A percentile compares a stretch with the other conserved stretches of the same genome.
These are phyloP conservation scores for Globisporangium solare DNA, from an alignment of 352 stramenopile species.

Conservation along the genomic window DNA sequence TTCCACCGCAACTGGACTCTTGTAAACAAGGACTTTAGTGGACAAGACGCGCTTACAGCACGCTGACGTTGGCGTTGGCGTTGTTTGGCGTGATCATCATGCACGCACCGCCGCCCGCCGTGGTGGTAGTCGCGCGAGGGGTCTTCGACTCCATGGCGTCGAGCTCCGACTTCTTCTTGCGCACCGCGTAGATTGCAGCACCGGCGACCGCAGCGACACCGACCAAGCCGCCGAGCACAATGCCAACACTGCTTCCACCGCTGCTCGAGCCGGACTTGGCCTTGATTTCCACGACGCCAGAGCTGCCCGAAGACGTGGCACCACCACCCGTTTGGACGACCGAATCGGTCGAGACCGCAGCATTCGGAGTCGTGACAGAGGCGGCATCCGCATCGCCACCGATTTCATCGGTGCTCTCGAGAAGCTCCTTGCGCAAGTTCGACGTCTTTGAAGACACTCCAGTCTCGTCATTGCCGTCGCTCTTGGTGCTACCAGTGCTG, in stretches of 20 bases:
- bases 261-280: constrained; percentile 27
- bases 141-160: constrained; percentile 64
- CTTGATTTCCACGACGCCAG: constrained; percentile 34
- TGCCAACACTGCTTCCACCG: background rate
- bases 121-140: constrained; percentile 20
- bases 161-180: constrained; percentile 61
- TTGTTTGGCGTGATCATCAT: constrained; percentile 55
- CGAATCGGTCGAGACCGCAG: constrained; percentile 10
- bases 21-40: background rate
- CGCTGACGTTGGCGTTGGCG: constrained; percentile 26
- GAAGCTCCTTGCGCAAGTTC: constrained; percentile 1
- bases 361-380: background rate
- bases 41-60: constrained; percentile 13
- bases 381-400: constrained; percentile 4
- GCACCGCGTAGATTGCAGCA: constrained; percentile 48
- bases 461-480: constrained; percentile 6
- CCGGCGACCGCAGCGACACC: constrained; percentile 43
- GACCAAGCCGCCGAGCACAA: constrained; percentile 24
- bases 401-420: constrained; percentile 12
- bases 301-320: constrained; percentile 18
- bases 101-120: constrained; percentile 24
- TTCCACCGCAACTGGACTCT: no score
- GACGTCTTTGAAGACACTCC: constrained; percentile 2
- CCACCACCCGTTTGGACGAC: constrained; percentile 9
- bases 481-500: background rate